Evolutionary conservation across 768 basidiomycete species (phyloP), one percentile per base, ranked within the genome.

Genomic region (Lentinula raphanica): DNA sequence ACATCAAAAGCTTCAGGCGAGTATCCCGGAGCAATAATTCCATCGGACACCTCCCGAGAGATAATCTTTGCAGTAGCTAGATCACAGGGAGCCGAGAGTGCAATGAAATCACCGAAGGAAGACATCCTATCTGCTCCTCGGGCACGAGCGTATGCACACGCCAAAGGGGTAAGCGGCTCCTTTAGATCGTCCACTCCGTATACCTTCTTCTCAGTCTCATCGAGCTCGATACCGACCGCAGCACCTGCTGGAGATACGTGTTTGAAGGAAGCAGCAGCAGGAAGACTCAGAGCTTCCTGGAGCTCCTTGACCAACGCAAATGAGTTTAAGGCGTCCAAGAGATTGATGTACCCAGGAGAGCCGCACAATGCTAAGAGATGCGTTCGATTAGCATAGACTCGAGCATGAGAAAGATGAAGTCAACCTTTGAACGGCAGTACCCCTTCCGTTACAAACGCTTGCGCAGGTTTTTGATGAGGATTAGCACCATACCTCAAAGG

Each of bases 101-200:
- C 97, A 65, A 99, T 95, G 70, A 98, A 99, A 75, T 99, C 97
- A 4, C 97, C 97, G 69, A 98, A 99, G 2, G 96, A 98, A 1
- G 96, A 98, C 97, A 99, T 99, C 55, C 97, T 87, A 70, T 99
- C 97, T 23, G 97, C 96, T 58, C 94, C 91, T 92, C 97, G 86
- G 49, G 97, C 97, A 46, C 97, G 87, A 46, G 97, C 96, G 65
- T 99, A 99, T 0, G 97, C 97, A 56, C 83, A 81, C 21, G 97
- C 95, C 49, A 98, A 80, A 7, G 90, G 85, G 0, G 94, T 94
- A 29, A 99, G 77, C 25, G 88, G 80, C 67, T 92, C 91, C 68
- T 94, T 95, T 59, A 98, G 78, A 65, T 98, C 97, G 36, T 98
- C 94, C 0, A 97, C 95, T 2, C 94, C 96, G 62, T 98, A 98